phyloP scores from a whole-genome alignment of 371 early-diverging fungal genomes.

The Mortierella sp. region DNA sequence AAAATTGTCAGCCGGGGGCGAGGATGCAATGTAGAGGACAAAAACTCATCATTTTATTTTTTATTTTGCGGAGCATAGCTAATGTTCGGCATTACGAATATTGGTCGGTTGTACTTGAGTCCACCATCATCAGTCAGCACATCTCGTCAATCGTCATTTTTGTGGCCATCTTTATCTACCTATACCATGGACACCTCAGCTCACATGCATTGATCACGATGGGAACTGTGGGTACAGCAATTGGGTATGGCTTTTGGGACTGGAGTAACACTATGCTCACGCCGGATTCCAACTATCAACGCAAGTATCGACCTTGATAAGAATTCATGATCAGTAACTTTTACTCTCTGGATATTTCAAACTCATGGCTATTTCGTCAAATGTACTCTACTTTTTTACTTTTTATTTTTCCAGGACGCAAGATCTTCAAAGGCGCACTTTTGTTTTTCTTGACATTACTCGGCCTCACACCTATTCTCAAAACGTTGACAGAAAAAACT shows the following conservation, averaged over 20 bases:
- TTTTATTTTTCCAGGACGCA: slow-evolving; percentile 55
- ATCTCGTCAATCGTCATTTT: slow-evolving; percentile 86
- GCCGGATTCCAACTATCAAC: slow-evolving; percentile 63
- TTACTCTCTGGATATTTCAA: neutral
- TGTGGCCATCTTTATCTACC: slow-evolving; percentile 86
- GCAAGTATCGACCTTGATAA: slow-evolving; percentile 51
- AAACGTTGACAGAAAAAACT: slow-evolving; percentile 91
- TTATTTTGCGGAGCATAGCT: slow-evolving; percentile 45
- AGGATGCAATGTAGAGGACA: neutral
- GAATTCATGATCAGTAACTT: neutral
- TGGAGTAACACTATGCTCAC: slow-evolving; percentile 64
- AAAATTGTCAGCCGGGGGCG: neutral
- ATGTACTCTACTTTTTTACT: neutral
- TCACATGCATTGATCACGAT: slow-evolving; percentile 71
- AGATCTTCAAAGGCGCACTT: slow-evolving; percentile 79
- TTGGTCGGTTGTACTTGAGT: slow-evolving; percentile 78
- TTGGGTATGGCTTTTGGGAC: slow-evolving; percentile 80
- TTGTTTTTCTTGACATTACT: slow-evolving; percentile 85
- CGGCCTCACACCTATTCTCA: slow-evolving; percentile 91
- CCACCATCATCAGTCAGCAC: slow-evolving; percentile 88
- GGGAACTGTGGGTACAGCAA: slow-evolving; percentile 68
- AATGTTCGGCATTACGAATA: slow-evolving; percentile 83
- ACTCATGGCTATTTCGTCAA: neutral
- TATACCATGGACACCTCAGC: slow-evolving; percentile 70
- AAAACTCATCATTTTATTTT: neutral